Conservation (phyloP, 1,284 basidiomycete species). For the Heterobasidion annosum region DNA sequence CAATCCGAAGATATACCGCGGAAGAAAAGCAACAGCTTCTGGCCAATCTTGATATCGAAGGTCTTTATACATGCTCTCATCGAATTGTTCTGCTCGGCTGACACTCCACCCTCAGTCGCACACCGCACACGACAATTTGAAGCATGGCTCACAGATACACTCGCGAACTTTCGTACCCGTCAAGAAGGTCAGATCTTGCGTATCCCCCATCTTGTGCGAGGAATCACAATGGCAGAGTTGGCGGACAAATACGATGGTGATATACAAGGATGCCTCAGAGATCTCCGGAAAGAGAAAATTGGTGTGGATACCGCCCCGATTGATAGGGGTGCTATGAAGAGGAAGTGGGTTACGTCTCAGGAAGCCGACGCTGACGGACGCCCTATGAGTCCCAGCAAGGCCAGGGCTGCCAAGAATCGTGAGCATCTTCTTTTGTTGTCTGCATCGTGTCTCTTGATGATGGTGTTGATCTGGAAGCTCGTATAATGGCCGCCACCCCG, state of each 20-base stretch:
- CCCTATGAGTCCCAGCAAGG: slow-evolving; percentile 8
- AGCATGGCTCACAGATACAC: slow-evolving; percentile 58
- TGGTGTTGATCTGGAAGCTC: slow-evolving; percentile 29
- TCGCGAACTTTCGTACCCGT: slow-evolving; percentile 60
- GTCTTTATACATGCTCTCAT: slow-evolving; percentile 23
- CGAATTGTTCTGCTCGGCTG: slow-evolving; percentile 3
- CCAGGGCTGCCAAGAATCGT: slow-evolving; percentile 55
- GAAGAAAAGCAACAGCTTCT: slow-evolving; percentile 71
- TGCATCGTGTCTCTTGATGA: not conserved
- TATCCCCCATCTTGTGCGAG: slow-evolving; percentile 64
- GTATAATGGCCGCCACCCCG: slow-evolving; percentile 36
- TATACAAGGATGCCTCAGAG: slow-evolving; percentile 56
- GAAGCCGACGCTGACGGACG: slow-evolving; percentile 30
- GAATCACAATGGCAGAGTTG: slow-evolving; percentile 67
- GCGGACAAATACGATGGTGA: slow-evolving; percentile 68
- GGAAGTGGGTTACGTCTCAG: slow-evolving; percentile 66
- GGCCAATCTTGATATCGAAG: slow-evolving; percentile 72
- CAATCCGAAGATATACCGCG: slow-evolving; percentile 24
- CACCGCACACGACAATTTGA: slow-evolving; percentile 63
- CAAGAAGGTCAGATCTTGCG: slow-evolving; percentile 67
- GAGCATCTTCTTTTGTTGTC: slow-evolving; percentile 13
- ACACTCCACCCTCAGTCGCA: slow-evolving; percentile 35
- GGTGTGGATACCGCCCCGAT: slow-evolving; percentile 40
- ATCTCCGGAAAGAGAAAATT: slow-evolving; percentile 44
- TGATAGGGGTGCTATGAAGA: slow-evolving; percentile 57